Evolutionary conservation across 1,284 basidiomycete species (phyloP).

Genomic region (Leccinum olivaceoglutinosum): DNA sequence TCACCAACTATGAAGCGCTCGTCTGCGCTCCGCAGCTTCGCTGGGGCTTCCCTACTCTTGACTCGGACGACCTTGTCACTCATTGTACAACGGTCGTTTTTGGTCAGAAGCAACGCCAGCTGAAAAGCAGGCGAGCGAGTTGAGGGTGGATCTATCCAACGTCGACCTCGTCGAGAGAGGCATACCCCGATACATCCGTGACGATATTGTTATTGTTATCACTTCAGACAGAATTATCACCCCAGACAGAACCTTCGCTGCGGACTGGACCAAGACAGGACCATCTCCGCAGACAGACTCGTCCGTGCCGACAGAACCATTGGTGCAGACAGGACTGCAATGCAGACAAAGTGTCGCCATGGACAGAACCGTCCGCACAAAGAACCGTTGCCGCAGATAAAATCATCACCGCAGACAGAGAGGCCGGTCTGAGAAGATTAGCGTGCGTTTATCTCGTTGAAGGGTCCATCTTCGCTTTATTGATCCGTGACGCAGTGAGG

Average conservation of each 20-base stretch:
- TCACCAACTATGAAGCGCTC: conserved; percentile 28
- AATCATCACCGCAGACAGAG: neutral
- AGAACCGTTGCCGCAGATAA: neutral
- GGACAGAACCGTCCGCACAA: neutral
- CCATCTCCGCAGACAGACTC: neutral
- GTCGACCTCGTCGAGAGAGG: no score
- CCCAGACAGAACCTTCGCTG: no score
- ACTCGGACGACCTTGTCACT: no score
- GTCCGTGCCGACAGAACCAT: neutral
- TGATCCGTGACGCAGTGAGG: neutral
- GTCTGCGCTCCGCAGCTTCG: conserved; percentile 32
- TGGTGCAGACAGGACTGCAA: no score
- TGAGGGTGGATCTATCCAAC: no score
- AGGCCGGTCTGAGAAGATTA: neutral
- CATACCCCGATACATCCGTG: no score
- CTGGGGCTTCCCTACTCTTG: conserved; percentile 13
- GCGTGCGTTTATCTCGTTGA: neutral
- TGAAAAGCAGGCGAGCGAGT: no score
- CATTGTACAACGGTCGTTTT: no score
- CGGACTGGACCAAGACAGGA: no score
- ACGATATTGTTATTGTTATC: no score
- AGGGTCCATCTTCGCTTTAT: neutral
- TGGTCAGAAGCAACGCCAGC: no score
- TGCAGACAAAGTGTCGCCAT: neutral
- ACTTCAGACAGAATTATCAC: no score